phyloP scores from a whole-genome alignment of 768 basidiomycete genomes.

The Calocybe gangraenosa region DNA sequence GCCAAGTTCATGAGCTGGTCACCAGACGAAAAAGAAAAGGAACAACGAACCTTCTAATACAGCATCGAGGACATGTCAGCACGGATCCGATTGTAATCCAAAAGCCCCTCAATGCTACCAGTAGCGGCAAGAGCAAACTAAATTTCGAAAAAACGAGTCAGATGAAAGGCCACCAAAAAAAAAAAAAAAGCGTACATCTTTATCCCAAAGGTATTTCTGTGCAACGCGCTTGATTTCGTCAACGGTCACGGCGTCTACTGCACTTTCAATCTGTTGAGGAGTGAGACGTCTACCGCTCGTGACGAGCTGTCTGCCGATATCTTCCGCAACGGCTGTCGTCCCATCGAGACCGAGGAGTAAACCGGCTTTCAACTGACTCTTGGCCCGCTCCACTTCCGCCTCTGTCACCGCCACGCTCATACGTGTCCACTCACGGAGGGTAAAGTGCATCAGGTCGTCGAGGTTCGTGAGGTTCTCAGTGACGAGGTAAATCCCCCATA shows the following conservation, averaged over 20 bases:
- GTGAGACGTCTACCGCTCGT: conserved; percentile 88
- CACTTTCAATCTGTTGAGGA: conserved; percentile 90
- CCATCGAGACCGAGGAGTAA: conserved; percentile 89
- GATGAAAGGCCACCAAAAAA: conserved; percentile 8
- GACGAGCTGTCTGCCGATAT: conserved; percentile 96
- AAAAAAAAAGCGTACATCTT: conserved; percentile 61
- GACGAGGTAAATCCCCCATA: conserved; percentile 98
- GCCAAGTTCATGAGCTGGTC: too few species aligned
- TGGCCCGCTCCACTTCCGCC: conserved; percentile 93
- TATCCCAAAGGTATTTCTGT: conserved; percentile 96
- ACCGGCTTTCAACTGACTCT: conserved; percentile 96
- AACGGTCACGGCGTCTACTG: conserved; percentile 83
- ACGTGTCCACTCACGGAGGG: conserved; percentile 91
- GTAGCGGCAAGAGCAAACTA: conserved; percentile 86
- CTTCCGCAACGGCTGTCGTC: conserved; percentile 95
- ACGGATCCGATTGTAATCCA: conserved; percentile 92
- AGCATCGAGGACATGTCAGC: conserved; percentile 78
- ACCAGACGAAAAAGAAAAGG: too few species aligned
- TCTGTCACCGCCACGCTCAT: conserved; percentile 86
- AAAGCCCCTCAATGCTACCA: conserved; percentile 85
- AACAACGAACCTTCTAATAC: conserved; percentile 60
- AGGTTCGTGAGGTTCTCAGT: conserved; percentile 93
- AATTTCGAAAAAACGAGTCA: neutral
- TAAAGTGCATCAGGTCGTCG: conserved; percentile 92
- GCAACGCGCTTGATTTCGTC: conserved; percentile 93